phyloP scores from a whole-genome alignment of 139 green algal species.

The Tetraselmis striata region DNA sequence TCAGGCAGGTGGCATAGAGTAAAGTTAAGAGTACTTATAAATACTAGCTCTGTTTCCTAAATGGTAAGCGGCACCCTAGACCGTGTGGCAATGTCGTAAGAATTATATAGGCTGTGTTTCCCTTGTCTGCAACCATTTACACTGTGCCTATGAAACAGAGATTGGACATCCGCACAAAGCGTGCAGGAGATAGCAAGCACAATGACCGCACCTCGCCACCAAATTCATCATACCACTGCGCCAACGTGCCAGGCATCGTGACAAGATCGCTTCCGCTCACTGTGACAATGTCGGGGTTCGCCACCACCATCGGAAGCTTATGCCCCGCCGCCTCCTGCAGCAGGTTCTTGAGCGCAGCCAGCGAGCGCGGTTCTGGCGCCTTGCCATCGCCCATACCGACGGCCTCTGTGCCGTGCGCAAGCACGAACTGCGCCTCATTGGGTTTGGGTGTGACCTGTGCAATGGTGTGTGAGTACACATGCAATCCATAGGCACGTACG shows the following conservation, averaged over 20 bases:
- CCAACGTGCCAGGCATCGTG: conserved; percentile 73
- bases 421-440: conserved; percentile 73
- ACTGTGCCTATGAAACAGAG: too few species aligned
- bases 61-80: too few species aligned
- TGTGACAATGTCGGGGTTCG: conserved; percentile 80
- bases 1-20: too few species aligned
- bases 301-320: conserved; percentile 63
- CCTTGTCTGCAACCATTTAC: too few species aligned
- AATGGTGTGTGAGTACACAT: not conserved
- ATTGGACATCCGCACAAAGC: not conserved
- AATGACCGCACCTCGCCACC: conserved; percentile 30
- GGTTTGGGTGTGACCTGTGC: conserved; percentile 38
- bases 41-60: too few species aligned
- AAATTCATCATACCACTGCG: conserved; percentile 39
- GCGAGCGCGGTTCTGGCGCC: conserved; percentile 3
- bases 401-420: conserved; percentile 84
- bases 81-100: too few species aligned
- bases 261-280: conserved; percentile 40
- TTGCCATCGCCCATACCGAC: conserved; percentile 20
- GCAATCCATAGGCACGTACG: not conserved
- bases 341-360: conserved; percentile 38
- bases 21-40: too few species aligned
- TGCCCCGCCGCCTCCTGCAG: conserved; percentile 30
- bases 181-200: not conserved
- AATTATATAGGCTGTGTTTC: too few species aligned